Conservation (phyloP, 352 stramenopile species). For the Globisporangium canariense region DNA sequence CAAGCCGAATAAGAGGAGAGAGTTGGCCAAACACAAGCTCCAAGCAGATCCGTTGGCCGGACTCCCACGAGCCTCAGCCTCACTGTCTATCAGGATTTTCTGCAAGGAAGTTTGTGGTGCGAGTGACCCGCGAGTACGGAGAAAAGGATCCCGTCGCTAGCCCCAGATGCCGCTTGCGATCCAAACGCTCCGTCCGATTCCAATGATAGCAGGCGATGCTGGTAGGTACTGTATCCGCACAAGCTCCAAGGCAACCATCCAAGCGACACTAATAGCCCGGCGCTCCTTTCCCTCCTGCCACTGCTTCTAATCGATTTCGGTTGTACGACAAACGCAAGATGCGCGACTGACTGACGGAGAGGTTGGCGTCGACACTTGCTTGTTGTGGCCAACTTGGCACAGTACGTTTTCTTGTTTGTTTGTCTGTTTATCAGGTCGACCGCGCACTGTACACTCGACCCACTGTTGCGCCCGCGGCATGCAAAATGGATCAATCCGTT, state of each 20-base stretch:
- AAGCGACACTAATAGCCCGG: too few species aligned
- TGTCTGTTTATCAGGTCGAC: background rate
- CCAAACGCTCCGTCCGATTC: too few species aligned
- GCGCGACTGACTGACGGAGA: background rate
- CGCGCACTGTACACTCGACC: background rate
- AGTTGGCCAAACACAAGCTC: background rate
- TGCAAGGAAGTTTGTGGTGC: background rate
- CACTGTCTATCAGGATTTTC: too few species aligned
- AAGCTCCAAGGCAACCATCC: background rate
- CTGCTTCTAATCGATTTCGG: conserved; percentile 13
- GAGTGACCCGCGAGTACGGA: background rate
- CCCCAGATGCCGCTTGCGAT: background rate
- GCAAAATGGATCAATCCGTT: background rate
- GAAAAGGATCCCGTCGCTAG: background rate
- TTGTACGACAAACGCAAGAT: background rate
- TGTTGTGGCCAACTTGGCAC: background rate
- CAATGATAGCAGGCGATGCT: background rate
- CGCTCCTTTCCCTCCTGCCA: conserved; percentile 4
- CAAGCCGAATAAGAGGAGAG: background rate
- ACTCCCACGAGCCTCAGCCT: too few species aligned
- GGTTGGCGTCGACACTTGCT: background rate
- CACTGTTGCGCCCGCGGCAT: background rate
- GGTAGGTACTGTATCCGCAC: background rate
- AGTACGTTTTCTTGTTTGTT: too few species aligned
- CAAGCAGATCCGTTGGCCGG: too few species aligned